These are phyloP conservation scores for Dictyostelium purpureum DNA, from an alignment of 78 protist genomes.

Conservation along the genomic window DNA sequence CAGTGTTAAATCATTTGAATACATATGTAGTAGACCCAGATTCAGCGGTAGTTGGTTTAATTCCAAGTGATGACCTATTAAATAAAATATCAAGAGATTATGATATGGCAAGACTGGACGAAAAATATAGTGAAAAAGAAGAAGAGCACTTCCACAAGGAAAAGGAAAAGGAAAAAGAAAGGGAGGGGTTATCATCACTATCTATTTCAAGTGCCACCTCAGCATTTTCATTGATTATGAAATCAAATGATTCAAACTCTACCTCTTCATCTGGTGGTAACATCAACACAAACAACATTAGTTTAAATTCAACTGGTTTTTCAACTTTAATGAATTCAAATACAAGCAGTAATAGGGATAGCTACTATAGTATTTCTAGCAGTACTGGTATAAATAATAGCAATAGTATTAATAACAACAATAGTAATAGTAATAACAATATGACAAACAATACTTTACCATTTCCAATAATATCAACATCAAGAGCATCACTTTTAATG, in stretches of 20 bases:
- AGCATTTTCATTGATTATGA: background rate
- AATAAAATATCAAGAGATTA: constrained; percentile 54
- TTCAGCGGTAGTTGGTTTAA: constrained; percentile 36
- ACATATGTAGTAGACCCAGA: constrained; percentile 35
- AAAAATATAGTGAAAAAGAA: background rate
- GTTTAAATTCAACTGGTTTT: background rate
- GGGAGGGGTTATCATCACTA: background rate
- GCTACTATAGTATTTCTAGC: background rate
- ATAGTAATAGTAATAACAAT: background rate
- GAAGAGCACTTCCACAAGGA: background rate
- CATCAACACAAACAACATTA: background rate
- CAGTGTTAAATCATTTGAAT: background rate
- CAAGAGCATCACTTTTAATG: constrained; percentile 18
- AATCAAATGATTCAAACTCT: background rate
- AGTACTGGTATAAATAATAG: background rate
- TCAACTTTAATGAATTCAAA: too few relatives aligned
- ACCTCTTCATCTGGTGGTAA: background rate
- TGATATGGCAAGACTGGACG: constrained; percentile 27
- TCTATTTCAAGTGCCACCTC: background rate
- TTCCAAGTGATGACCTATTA: constrained; percentile 53
- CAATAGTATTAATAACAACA: background rate
- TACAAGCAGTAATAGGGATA: background rate
- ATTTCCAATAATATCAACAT: constrained; percentile 26
- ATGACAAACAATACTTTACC: background rate
- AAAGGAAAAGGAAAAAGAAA: background rate